phyloP scores from a whole-genome alignment of 179 eudicot species.

The Corrigiola litoralis region DNA sequence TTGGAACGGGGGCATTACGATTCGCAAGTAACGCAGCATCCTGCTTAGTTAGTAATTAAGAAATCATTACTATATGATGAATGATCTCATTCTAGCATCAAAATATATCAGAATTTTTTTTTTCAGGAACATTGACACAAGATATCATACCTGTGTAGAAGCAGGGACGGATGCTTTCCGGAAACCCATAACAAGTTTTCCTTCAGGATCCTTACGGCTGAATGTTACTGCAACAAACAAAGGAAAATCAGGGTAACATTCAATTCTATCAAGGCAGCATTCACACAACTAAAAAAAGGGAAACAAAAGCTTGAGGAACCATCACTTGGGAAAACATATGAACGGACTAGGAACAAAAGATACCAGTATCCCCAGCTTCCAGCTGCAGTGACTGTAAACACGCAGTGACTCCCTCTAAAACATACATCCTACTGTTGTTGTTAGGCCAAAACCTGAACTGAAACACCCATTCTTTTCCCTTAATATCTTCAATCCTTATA shows the following conservation, averaged over 20 bases:
- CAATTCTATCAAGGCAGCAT: constrained; percentile 3
- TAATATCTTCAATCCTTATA: constrained; percentile 83
- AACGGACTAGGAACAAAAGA: constrained; percentile 1
- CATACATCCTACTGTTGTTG: constrained; percentile 99
- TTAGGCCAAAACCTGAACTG: constrained; percentile 99
- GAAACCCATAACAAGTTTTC: constrained; percentile 92
- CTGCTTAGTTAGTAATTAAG: constrained; percentile 23
- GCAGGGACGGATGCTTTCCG: constrained; percentile 65
- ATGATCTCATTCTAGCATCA: constrained; percentile 11
- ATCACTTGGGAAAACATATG: background rate
- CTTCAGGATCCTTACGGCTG: constrained; percentile 98
- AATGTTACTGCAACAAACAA: constrained; percentile 65
- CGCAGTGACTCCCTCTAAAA: constrained; percentile 97
- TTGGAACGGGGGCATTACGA: constrained; percentile 30
- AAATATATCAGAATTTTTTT: background rate
- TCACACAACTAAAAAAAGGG: background rate
- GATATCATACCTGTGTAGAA: constrained; percentile 5
- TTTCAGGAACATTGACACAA: constrained; percentile 2
- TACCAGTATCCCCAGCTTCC: constrained; percentile 99
- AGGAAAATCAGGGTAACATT: constrained; percentile 4
- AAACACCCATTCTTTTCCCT: constrained; percentile 97
- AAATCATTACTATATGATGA: constrained; percentile 10
- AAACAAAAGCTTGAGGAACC: background rate
- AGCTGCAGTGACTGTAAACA: constrained; percentile 98
- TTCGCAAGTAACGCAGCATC: constrained; percentile 33